phyloP scores from a whole-genome alignment of 306 rosid species.

The Gillenia trifoliata region DNA sequence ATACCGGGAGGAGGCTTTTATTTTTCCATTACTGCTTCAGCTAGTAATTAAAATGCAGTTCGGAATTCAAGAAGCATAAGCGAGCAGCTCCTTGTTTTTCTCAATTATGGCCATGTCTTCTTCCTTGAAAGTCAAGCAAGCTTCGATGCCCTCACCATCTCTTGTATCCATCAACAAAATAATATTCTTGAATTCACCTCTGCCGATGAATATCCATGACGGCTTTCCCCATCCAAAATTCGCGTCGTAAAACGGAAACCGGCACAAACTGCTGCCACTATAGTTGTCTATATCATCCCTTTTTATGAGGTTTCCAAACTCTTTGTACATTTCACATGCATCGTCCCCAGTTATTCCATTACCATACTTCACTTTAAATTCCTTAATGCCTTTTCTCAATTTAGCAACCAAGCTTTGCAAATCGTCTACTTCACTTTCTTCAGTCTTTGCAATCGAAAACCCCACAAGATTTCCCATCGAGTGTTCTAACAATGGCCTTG shows the following conservation, averaged over 20 bases:
- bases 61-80: constrained; percentile 13
- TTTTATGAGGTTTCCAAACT: constrained; percentile 25
- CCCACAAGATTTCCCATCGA: not conserved
- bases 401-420: constrained; percentile 2
- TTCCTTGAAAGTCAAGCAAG: not conserved
- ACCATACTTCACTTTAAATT: not conserved
- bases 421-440: not conserved
- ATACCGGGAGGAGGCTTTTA: too few relatives aligned
- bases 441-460: not conserved
- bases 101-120: constrained; percentile 6
- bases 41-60: not conserved
- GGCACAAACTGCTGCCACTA: not conserved
- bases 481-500: not conserved
- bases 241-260: not conserved
- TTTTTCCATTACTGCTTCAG: too few relatives aligned
- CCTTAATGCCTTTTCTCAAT: not conserved
- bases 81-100: constrained; percentile 1
- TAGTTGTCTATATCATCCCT: constrained; percentile 4
- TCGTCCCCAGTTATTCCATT: not conserved
- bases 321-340: not conserved
- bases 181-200: not conserved
- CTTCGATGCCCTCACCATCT: constrained; percentile 20
- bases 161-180: constrained; percentile 14
- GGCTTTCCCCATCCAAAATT: constrained; percentile 16
- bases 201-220: not conserved